phyloP scores from a whole-genome alignment of 192 early-diverging fungal species.

The Backusella australiensis region DNA sequence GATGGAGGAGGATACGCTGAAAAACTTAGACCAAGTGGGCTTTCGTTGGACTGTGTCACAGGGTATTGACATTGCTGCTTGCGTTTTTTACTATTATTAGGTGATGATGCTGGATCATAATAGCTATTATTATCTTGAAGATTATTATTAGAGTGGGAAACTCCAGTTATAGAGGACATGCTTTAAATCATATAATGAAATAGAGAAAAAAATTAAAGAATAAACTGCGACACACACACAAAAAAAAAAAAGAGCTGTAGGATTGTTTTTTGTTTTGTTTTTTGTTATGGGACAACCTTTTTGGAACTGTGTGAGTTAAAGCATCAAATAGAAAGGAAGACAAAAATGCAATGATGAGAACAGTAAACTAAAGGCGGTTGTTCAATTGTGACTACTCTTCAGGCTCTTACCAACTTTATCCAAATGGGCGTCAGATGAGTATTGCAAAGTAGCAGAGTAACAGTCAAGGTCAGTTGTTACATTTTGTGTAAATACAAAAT shows the following conservation, averaged over 20 bases:
- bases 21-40: neutral
- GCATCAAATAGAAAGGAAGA: neutral
- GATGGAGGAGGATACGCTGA: neutral
- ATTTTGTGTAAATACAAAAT: conserved; percentile 3
- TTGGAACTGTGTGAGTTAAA: neutral
- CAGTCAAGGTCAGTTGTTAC: conserved; percentile 1
- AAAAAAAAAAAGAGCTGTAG: neutral
- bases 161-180: conserved; percentile 2
- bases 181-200: neutral
- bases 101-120: conserved; percentile 1
- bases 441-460: conserved; percentile 5
- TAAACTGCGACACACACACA: neutral
- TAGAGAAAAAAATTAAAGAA: neutral
- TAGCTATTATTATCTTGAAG: neutral
- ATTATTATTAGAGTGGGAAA: neutral
- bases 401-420: conserved; percentile 8
- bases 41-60: conserved; percentile 4
- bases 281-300: neutral
- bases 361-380: conserved; percentile 1
- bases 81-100: conserved; percentile 7
- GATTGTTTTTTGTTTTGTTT: neutral
- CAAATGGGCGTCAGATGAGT: neutral
- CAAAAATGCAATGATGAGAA: neutral
- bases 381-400: neutral
- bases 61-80: neutral